Conservation (phyloP, 352 stramenopile genomes). For the Globisporangium echinulatum region DNA sequence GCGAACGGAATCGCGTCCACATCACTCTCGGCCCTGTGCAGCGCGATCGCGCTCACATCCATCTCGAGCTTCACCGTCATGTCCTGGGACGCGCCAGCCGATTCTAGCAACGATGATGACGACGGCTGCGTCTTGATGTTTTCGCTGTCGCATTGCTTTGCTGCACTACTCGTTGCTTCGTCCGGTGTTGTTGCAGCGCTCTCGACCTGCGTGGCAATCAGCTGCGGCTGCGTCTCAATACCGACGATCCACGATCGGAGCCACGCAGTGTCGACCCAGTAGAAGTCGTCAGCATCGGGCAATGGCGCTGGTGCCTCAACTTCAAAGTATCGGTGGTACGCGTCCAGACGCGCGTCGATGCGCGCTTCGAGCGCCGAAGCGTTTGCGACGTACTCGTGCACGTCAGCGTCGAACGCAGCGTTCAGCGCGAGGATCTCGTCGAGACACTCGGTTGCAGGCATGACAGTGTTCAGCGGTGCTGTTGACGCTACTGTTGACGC, state of each 20-base stretch:
- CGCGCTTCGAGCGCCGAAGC: slow-evolving; percentile 38
- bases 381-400: slow-evolving; percentile 36
- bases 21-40: slow-evolving; percentile 3
- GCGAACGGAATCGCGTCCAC: slow-evolving; percentile 45
- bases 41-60: background rate
- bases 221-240: slow-evolving; percentile 21
- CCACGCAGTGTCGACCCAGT: slow-evolving; percentile 71
- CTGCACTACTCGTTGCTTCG: background rate
- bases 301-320: slow-evolving; percentile 38
- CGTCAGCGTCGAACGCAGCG: slow-evolving; percentile 38
- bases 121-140: slow-evolving; percentile 13
- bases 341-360: slow-evolving; percentile 43
- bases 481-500: background rate
- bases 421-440: slow-evolving; percentile 54
- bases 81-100: background rate
- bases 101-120: no score
- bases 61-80: background rate
- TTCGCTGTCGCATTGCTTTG: slow-evolving; percentile 7
- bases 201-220: slow-evolving; percentile 2
- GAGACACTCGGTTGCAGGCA: slow-evolving; percentile 26
- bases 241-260: slow-evolving; percentile 58
- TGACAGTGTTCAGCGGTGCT: background rate
- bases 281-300: slow-evolving; percentile 29
- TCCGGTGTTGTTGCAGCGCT: background rate
- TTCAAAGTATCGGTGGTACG: slow-evolving; percentile 58